Evolutionary conservation across 352 stramenopile species (phyloP).

Genomic region (Globisporangium abappressorium): DNA sequence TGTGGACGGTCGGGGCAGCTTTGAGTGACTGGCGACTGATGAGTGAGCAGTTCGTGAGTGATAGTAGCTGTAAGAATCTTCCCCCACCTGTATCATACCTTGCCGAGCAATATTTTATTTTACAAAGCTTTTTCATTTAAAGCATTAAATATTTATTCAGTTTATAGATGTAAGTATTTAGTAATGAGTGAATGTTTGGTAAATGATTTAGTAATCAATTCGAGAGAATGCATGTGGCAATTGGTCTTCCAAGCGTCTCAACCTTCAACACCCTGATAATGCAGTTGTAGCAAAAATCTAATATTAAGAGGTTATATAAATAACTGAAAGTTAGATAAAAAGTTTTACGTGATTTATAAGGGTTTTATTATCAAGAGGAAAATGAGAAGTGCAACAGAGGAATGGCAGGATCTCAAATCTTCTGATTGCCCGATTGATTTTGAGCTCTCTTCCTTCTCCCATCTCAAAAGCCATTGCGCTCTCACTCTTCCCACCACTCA

Average conservation of each 20-base stretch:
- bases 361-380: too few relatives aligned
- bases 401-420: too few relatives aligned
- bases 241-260: not conserved
- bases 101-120: not conserved
- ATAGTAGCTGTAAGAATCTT: not conserved
- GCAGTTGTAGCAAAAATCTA: too few relatives aligned
- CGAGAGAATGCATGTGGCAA: not conserved
- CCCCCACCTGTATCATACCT: not conserved
- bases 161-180: not conserved
- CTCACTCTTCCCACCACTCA: not conserved
- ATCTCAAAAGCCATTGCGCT: not conserved
- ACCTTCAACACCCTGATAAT: too few relatives aligned
- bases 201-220: not conserved
- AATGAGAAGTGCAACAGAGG: too few relatives aligned
- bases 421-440: too few relatives aligned
- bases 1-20: not conserved
- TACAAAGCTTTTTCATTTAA: not conserved
- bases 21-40: not conserved
- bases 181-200: not conserved
- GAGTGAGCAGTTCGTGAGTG: constrained; percentile 6
- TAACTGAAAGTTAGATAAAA: too few relatives aligned
- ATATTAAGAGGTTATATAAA: too few relatives aligned
- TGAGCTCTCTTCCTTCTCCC: not conserved
- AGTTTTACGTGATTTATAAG: too few relatives aligned
- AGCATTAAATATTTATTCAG: too few relatives aligned